Evolutionary conservation across 805 yeast species (phyloP).

Genomic region (Myxozyma kluyveri): DNA sequence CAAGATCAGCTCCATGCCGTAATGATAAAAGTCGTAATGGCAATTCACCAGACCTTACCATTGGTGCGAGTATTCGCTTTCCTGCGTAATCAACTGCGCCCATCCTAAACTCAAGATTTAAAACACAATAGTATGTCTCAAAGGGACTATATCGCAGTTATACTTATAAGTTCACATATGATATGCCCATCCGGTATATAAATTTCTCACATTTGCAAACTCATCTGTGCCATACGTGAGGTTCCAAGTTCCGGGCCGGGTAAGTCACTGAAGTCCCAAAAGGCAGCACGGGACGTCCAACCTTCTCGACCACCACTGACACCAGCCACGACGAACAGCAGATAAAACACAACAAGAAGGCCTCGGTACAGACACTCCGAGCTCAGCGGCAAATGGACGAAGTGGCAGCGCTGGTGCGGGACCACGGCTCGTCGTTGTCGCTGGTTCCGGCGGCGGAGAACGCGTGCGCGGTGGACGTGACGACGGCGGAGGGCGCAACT

Average conservation of each 20-base stretch:
- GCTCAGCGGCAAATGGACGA: slow-evolving; percentile 2
- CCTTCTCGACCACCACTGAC: neutral
- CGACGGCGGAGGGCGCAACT: slow-evolving; percentile 14
- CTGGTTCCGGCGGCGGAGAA: neutral
- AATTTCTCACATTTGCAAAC: no score
- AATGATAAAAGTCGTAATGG: slow-evolving; percentile 82
- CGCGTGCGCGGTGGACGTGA: slow-evolving; percentile 11
- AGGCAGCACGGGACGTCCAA: neutral
- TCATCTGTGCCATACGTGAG: no score
- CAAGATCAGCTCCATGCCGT: slow-evolving; percentile 85
- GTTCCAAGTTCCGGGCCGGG: no score
- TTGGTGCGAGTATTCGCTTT: slow-evolving; percentile 85
- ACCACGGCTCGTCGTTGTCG: slow-evolving; percentile 13
- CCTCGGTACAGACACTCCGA: neutral
- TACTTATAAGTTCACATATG: no score
- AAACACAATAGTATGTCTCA: no score
- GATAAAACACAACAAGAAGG: neutral
- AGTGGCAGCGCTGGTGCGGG: slow-evolving; percentile 3
- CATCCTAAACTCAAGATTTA: no score
- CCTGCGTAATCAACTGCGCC: slow-evolving; percentile 66
- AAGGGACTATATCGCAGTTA: no score
- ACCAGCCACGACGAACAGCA: neutral
- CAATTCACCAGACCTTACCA: slow-evolving; percentile 91
- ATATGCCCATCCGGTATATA: no score
- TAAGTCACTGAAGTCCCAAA: neutral